Conservation (phyloP, 1,139 yeast species). For the Meyerozyma carpophila region DNA sequence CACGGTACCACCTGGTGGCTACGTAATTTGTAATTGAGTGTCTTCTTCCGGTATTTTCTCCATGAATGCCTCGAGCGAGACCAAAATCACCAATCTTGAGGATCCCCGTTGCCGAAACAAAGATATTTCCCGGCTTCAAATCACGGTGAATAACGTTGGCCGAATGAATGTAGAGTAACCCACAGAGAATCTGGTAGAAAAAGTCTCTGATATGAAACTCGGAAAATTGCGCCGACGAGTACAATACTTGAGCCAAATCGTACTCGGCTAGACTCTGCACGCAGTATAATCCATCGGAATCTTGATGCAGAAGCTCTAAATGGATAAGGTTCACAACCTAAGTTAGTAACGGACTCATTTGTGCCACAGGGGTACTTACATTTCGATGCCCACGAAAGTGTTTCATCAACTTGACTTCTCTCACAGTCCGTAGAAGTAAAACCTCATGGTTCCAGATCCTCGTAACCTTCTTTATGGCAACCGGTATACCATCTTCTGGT, state of each 20-base stretch:
- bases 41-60: conserved; percentile 28
- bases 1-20: conserved; percentile 93
- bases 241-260: conserved; percentile 74
- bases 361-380: conserved; percentile 19
- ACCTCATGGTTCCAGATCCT: conserved; percentile 61
- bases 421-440: conserved; percentile 64
- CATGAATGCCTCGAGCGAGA: conserved; percentile 69
- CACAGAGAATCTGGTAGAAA: conserved; percentile 73
- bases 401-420: conserved; percentile 74
- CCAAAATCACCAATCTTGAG: conserved; percentile 87
- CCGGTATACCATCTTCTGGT: conserved; percentile 21
- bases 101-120: conserved; percentile 66
- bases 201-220: conserved; percentile 77
- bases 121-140: conserved; percentile 77
- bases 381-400: conserved; percentile 80
- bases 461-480: conserved; percentile 75
- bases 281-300: conserved; percentile 83
- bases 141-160: conserved; percentile 85
- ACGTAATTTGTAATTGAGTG: conserved; percentile 71
- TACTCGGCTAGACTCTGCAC: conserved; percentile 73
- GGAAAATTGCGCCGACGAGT: conserved; percentile 71
- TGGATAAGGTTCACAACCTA: conserved; percentile 68
- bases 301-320: conserved; percentile 61
- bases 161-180: conserved; percentile 75
- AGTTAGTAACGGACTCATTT: conserved; percentile 3